Evolutionary conservation across 2,329 filamentous ascomycete genomes (phyloP).

Genomic region (Aureobasidium lini): DNA sequence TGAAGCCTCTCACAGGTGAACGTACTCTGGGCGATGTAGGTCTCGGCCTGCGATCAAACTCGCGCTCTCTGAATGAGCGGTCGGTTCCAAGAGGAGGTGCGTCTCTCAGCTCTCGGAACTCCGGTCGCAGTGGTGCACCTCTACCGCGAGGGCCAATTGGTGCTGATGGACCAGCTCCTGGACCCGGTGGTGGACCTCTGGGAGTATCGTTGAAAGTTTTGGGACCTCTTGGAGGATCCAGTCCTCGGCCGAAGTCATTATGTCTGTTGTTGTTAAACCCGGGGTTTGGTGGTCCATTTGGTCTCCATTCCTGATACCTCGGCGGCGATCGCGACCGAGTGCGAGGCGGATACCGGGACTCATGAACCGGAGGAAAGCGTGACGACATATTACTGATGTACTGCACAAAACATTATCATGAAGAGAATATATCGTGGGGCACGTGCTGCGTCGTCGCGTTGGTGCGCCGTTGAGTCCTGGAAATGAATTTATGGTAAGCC

Average conservation of each 20-base stretch:
- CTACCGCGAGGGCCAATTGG: constrained; percentile 52
- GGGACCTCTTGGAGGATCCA: constrained; percentile 71
- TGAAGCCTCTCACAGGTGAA: constrained; percentile 51
- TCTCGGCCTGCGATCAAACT: constrained; percentile 49
- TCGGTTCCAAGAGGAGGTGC: constrained; percentile 53
- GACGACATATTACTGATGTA: constrained; percentile 15
- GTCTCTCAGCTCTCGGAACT: constrained; percentile 54
- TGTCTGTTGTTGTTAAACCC: constrained; percentile 21
- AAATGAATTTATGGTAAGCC: background rate
- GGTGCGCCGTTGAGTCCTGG: background rate
- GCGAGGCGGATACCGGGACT: constrained; percentile 37
- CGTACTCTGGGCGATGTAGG: constrained; percentile 56
- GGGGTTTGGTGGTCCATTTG: constrained; percentile 45
- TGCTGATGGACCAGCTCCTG: constrained; percentile 24
- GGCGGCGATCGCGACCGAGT: constrained; percentile 67
- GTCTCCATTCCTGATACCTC: constrained; percentile 63
- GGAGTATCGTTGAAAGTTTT: constrained; percentile 65
- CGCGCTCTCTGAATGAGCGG: constrained; percentile 46
- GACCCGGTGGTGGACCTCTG: constrained; percentile 25
- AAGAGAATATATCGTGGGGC: constrained; percentile 5
- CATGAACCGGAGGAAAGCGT: constrained; percentile 17
- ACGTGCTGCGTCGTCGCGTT: background rate
- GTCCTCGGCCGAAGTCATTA: constrained; percentile 20
- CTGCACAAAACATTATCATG: constrained; percentile 11
- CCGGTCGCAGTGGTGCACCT: constrained; percentile 49